Evolutionary conservation across 2,329 filamentous ascomycete species (phyloP).

Genomic region (Hymenoscyphus fructigenus): DNA sequence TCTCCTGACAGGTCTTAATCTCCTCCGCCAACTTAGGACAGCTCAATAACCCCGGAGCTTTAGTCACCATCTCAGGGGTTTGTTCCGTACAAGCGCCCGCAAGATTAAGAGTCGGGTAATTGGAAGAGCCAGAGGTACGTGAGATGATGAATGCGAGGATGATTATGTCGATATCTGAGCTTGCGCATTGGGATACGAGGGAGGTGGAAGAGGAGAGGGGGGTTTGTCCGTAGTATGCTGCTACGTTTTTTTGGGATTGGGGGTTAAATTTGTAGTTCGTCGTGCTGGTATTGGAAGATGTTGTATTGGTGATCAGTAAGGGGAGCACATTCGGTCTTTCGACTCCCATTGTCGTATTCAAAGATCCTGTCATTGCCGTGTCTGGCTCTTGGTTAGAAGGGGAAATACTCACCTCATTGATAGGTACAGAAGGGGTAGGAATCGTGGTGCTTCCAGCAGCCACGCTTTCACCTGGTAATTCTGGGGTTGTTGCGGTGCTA

Average conservation of each 20-base stretch:
- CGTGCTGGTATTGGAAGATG: not conserved
- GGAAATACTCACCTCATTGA: not conserved
- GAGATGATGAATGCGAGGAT: constrained; percentile 33
- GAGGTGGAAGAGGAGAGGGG: constrained; percentile 29
- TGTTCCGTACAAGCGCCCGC: constrained; percentile 39
- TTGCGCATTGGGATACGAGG: constrained; percentile 35
- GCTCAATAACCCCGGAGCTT: constrained; percentile 40
- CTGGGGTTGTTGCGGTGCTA: constrained; percentile 14
- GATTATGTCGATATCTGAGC: constrained; percentile 39
- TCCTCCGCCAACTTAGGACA: constrained; percentile 38
- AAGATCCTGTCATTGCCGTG: not conserved
- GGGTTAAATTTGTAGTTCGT: constrained; percentile 32
- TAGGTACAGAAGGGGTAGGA: not conserved
- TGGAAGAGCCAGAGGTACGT: constrained; percentile 8
- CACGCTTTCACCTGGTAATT: constrained; percentile 5
- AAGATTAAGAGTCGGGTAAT: constrained; percentile 29
- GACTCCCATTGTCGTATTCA: not conserved
- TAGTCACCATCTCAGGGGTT: constrained; percentile 34
- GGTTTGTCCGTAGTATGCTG: constrained; percentile 38
- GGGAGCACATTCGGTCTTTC: not conserved
- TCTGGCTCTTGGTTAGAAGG: not conserved
- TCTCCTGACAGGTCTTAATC: constrained; percentile 38
- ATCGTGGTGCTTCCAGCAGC: constrained; percentile 11
- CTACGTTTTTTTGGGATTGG: constrained; percentile 31
- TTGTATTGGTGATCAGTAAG: not conserved